Evolutionary conservation across 371 early-diverging fungal species (phyloP), one percentile per base, ranked within the genome.

Genomic region (Cokeromyces recurvatus): DNA sequence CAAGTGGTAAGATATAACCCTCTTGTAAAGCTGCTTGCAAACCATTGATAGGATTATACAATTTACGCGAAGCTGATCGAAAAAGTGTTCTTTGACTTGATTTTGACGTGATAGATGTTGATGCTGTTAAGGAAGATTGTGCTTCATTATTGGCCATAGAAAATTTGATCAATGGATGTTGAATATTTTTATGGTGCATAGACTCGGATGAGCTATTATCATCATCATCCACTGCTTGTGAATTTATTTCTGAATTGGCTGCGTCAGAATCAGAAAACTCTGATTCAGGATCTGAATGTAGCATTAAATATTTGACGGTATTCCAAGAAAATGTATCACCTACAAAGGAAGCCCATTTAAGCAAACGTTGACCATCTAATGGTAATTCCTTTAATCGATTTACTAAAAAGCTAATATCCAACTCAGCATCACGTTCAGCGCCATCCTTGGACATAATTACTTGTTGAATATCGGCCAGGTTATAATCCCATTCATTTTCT

Each of bases 291-390:
- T 71, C 68, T 2, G 68, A 59, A 39, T 48, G 16, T 0, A 57
- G 10, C 67, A 73, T 66, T 14, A 73, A 40, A 14, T 61, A 55
- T 36, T 61, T 64, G 11, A 73, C 66, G 1, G 65, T 64, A 16
- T 59, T 61, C 70, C 69, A 69, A 3, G 67, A 67, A 32, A 73
- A 73, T 0, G 63, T 63, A 22, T 73, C 66, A 7, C 74, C 74
- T 0, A 69, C 61, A 54, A 69, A 69, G 0, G 70, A 69, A 6
- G 70, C 67, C 64, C 62, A 69, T 42, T 68, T 68, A 2, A 73
- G 29, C 5, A 73, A 23, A 4, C 56, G 50, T 46, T 67, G 74
- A 10, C 64, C 67, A 17, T 59, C 62, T 20, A 40, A 7, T 1
- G 74, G 67, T 11, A 73, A 19, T 40, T 73, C 74, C 15, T 52